Evolutionary conservation across 495 filamentous ascomycete species (phyloP).

Genomic region (Amphirosellinia nigrospora): DNA sequence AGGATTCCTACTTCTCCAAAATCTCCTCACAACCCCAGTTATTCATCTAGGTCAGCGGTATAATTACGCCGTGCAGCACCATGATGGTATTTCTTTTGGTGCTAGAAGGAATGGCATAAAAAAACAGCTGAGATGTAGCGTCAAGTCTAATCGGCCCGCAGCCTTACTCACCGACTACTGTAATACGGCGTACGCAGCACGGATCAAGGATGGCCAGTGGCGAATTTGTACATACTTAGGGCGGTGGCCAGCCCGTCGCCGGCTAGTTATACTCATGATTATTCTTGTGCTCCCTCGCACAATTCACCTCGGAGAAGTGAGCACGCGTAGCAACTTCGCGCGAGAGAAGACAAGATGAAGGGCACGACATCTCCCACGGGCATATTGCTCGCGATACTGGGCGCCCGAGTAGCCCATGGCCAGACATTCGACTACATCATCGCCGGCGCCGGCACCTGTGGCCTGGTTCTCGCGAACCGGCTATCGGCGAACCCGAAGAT

Average conservation of each 20-base stretch:
- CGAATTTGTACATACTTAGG: neutral
- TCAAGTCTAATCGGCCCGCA: slow-evolving; percentile 10
- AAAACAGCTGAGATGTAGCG: neutral
- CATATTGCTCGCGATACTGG: neutral
- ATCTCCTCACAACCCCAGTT: slow-evolving; percentile 13
- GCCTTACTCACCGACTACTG: neutral
- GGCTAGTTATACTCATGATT: neutral
- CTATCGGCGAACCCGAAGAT: slow-evolving; percentile 55
- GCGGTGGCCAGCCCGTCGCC: neutral
- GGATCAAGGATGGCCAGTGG: neutral
- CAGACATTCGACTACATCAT: slow-evolving; percentile 55
- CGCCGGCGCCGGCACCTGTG: slow-evolving; percentile 60
- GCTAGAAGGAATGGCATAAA: neutral
- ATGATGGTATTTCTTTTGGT: neutral
- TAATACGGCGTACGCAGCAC: neutral
- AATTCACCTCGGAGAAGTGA: neutral
- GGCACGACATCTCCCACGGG: neutral
- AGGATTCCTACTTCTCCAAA: slow-evolving; percentile 1
- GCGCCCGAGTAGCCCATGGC: slow-evolving; percentile 25
- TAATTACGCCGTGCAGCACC: neutral
- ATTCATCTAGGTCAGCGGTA: neutral
- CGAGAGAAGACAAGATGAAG: slow-evolving; percentile 16
- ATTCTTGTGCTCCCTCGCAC: neutral
- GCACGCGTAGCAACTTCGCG: neutral
- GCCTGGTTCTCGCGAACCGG: slow-evolving; percentile 60